Conservation (phyloP, 495 filamentous ascomycete genomes). For the Neurospora sp. region DNA sequence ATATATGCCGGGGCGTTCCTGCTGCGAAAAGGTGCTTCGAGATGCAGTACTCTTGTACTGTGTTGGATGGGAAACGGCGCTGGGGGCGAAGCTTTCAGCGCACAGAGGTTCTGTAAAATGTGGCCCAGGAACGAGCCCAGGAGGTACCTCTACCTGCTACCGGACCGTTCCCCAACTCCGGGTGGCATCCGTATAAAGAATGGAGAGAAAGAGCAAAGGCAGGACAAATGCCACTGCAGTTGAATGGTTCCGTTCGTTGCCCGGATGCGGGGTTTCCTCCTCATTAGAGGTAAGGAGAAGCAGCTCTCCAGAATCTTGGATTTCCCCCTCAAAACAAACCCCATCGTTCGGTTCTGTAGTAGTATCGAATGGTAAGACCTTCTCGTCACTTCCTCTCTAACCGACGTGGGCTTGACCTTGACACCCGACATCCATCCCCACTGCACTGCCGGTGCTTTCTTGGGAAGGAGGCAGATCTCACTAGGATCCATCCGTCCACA, state of each 20-base stretch:
- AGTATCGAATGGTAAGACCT: not conserved
- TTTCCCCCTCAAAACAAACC: not conserved
- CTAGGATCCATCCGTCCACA: not conserved
- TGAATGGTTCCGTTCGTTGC: not conserved
- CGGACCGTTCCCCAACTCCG: not conserved
- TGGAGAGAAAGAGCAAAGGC: not conserved
- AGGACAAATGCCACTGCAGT: not conserved
- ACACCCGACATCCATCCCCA: not conserved
- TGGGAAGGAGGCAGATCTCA: not conserved
- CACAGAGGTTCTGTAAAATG: slow-evolving; percentile 27
- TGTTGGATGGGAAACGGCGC: not conserved
- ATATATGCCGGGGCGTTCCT: not conserved
- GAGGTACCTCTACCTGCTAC: not conserved
- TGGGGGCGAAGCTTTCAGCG: not conserved
- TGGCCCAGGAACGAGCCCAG: not conserved
- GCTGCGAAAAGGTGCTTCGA: slow-evolving; percentile 4
- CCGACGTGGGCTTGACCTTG: not conserved
- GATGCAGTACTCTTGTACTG: not conserved
- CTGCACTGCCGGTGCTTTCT: not conserved
- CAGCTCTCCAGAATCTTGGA: not conserved
- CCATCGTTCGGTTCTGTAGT: not conserved
- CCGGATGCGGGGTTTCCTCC: not conserved
- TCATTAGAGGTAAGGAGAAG: not conserved
- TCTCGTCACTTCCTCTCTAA: not conserved
- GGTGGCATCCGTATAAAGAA: not conserved